Conservation (phyloP, 2,329 filamentous ascomycete species). For the Talaromyces amestolkiae region DNA sequence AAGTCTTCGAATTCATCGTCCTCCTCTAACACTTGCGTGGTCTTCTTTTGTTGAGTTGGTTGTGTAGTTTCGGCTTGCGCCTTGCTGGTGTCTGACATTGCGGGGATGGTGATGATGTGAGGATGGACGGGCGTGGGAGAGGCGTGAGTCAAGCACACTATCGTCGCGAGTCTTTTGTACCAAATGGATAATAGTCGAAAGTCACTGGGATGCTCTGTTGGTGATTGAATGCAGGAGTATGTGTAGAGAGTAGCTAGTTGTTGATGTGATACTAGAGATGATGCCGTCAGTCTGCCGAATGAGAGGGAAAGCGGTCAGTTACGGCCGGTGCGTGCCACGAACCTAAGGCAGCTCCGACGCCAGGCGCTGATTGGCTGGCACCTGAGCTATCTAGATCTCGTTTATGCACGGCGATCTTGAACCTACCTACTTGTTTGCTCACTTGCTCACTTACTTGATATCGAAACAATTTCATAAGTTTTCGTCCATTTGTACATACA, state of each 20-base stretch:
- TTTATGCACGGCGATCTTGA: neutral
- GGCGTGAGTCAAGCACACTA: neutral
- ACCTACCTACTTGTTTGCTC: neutral
- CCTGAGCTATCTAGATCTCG: neutral
- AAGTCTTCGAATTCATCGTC: slow-evolving; percentile 99
- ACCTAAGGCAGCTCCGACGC: slow-evolving; percentile 2
- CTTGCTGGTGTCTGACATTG: slow-evolving; percentile 48
- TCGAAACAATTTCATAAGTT: neutral
- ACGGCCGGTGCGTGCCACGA: neutral
- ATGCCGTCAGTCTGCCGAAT: slow-evolving; percentile 4
- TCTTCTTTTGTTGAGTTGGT: slow-evolving; percentile 56
- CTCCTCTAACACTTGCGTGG: slow-evolving; percentile 76
- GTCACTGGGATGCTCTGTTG: neutral
- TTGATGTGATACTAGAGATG: neutral
- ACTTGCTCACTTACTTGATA: neutral
- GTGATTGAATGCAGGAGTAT: neutral
- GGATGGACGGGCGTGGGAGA: neutral
- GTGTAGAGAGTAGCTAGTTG: neutral
- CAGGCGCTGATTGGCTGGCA: slow-evolving; percentile 3
- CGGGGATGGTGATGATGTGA: slow-evolving; percentile 21
- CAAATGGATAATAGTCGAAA: neutral
- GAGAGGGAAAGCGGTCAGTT: slow-evolving; percentile 3
- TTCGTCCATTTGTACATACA: neutral
- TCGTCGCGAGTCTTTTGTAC: neutral
- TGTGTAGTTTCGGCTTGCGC: slow-evolving; percentile 39